Percentiles rank a stretch among this genome's conserved stretches.
These are phyloP conservation scores for Albugo laibachii DNA, from an alignment of 352 stramenopile species.

Conservation along the genomic window DNA sequence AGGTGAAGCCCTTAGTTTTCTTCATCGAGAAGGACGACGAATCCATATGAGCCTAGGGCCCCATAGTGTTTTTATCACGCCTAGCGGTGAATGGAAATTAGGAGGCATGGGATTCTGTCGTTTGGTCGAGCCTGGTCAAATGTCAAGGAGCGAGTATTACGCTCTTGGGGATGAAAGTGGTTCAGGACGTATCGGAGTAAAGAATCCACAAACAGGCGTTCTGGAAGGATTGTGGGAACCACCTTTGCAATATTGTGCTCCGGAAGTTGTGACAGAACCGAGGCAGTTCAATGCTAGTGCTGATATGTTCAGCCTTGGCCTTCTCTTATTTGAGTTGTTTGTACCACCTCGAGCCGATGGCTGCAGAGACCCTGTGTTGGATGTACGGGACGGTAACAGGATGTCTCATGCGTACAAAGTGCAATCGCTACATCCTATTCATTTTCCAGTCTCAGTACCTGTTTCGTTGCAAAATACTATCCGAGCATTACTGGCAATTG, in stretches of 20 bases:
- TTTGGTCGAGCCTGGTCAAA: slow-evolving; percentile 62
- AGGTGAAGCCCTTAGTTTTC: slow-evolving; percentile 76
- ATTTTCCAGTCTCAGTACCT: slow-evolving; percentile 54
- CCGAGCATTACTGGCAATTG: slow-evolving; percentile 39
- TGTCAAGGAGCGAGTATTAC: slow-evolving; percentile 73
- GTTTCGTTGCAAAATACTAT: slow-evolving; percentile 74
- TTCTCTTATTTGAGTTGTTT: slow-evolving; percentile 76
- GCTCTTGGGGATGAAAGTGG: slow-evolving; percentile 15
- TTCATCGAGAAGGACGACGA: slow-evolving; percentile 75
- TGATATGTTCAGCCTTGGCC: slow-evolving; percentile 75
- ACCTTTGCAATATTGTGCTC: slow-evolving; percentile 69
- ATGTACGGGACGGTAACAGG: slow-evolving; percentile 72
- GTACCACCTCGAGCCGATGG: slow-evolving; percentile 53
- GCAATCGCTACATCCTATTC: slow-evolving; percentile 73
- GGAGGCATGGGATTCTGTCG: slow-evolving; percentile 79
- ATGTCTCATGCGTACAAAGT: slow-evolving; percentile 80
- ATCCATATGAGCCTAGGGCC: slow-evolving; percentile 74
- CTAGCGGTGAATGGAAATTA: slow-evolving; percentile 83
- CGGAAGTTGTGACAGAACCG: slow-evolving; percentile 66
- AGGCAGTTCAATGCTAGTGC: slow-evolving; percentile 56
- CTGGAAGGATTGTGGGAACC: slow-evolving; percentile 61
- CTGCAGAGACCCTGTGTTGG: slow-evolving; percentile 57
- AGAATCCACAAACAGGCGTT: slow-evolving; percentile 25
- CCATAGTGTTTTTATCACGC: slow-evolving; percentile 81
- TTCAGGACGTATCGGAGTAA: slow-evolving; percentile 16